Base-by-base conservation (phyloP, 2,329 filamentous ascomycete species). In the Aspergillus sp. region DNA sequence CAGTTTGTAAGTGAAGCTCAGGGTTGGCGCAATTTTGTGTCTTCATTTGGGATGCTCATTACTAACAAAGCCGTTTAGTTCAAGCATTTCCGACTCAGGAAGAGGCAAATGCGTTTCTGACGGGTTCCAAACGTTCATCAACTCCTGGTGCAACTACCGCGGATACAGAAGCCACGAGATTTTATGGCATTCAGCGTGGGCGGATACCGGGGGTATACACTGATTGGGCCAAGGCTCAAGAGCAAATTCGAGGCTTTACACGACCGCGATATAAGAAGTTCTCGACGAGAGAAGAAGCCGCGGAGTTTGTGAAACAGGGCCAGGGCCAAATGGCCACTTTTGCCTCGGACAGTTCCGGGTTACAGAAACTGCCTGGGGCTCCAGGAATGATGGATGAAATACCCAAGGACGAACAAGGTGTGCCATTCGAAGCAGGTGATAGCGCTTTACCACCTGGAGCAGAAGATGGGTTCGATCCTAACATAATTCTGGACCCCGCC, bases 21-120 rank as follows among this genome's bases (percentile, higher is more conserved):
- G 19, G 19, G n/a, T 11, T 10, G 9, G 11, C 27, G 27, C 10
- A n/a, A 38, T 37, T 19, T 13, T 10, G n/a, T 11, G 29, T 28
- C 11, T 26, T 19, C 11, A 5, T 10, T 13, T 7, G 27, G 6
- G 9, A 33, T 31, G 8, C 34, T n/a, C 4, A 7, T 26, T n/a
- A 37, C 34, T 44, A 27, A 39, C 39, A 12, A 28, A 33, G 7
- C n/a, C 11, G 27, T 31, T 28, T 48, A 93, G 88, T 86, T 73
- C 91, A 93, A 70, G 88, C 86, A 1, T 96, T 95, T 61, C 69
- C 75, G 7, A 81, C 78, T 0, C 72, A 77, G 46, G 77, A 83
- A 49, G 89, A 95, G 47, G 91, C 91, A n/a, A 78, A 86, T 57
- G 81, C 80, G 2, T 96, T 88, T 61, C 74, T 88, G 27, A 80